Percentiles rank a stretch among this genome's conserved stretches.
phyloP scores from a whole-genome alignment of 1,139 yeast species.

The Magnusiomyces sp. region DNA sequence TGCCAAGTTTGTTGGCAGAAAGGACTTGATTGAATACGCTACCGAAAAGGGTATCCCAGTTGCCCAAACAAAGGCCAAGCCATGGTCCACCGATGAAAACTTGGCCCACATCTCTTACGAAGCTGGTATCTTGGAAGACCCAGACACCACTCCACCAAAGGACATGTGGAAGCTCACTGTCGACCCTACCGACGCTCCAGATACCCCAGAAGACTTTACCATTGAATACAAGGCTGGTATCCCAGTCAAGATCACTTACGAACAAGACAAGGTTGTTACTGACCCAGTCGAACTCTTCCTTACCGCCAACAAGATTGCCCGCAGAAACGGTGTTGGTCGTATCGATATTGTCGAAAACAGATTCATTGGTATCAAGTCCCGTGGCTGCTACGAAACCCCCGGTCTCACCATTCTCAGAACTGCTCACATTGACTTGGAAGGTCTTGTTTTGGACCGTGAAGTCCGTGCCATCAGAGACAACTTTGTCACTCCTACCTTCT shows the following conservation, averaged over 20 bases:
- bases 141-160: constrained; percentile 97
- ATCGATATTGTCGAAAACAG: constrained; percentile 98
- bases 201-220: constrained; percentile 79
- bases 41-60: constrained; percentile 87
- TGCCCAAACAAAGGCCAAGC: constrained; percentile 94
- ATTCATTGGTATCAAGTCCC: constrained; percentile 95
- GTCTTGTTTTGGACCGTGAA: constrained; percentile 93
- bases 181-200: constrained; percentile 93
- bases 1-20: constrained; percentile 96
- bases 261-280: constrained; percentile 54
- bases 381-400: constrained; percentile 99
- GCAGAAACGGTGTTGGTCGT: constrained; percentile 99
- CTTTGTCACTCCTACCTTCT: constrained; percentile 87
- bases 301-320: constrained; percentile 88
- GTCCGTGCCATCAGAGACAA: constrained; percentile 95
- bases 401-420: constrained; percentile 90
- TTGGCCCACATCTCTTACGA: constrained; percentile 97
- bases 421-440: constrained; percentile 94
- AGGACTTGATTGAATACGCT: constrained; percentile 88
- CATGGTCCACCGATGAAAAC: constrained; percentile 99
- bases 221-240: constrained; percentile 79
- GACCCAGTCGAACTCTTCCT: constrained; percentile 89
- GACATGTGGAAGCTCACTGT: constrained; percentile 99
- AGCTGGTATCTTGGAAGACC: constrained; percentile 98
- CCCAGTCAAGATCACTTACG: constrained; percentile 70